These are phyloP conservation scores for Buxus sempervirens DNA, from an alignment of 164 flowering plant genomes.

Conservation along the genomic window DNA sequence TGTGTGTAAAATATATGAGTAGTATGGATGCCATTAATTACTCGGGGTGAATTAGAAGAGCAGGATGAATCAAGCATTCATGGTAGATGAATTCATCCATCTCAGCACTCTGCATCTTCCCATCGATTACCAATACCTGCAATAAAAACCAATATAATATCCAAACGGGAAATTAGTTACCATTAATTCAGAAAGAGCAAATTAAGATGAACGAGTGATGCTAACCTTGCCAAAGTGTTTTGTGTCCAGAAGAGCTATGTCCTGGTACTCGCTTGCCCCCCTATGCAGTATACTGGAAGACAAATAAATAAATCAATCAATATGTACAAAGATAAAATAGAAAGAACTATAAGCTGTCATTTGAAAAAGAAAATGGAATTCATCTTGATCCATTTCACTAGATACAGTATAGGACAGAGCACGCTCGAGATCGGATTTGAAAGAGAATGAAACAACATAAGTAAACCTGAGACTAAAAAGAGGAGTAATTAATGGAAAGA, in stretches of 20 bases:
- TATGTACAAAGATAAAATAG: background rate
- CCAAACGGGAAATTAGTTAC: background rate
- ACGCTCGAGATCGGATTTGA: no score
- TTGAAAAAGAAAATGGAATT: no score
- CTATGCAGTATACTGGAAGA: constrained; percentile 46
- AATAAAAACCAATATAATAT: background rate
- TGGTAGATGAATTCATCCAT: constrained; percentile 79
- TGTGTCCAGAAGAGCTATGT: constrained; percentile 78
- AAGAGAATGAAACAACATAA: no score
- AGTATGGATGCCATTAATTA: constrained; percentile 12
- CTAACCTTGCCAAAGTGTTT: constrained; percentile 79
- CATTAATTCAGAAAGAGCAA: background rate
- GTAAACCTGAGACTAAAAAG: no score
- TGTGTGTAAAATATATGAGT: no score
- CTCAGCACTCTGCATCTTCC: constrained; percentile 94
- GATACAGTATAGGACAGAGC: no score
- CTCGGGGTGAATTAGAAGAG: constrained; percentile 72
- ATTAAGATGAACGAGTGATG: background rate
- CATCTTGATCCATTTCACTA: no score
- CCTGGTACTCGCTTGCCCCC: constrained; percentile 64
- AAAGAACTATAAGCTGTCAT: background rate
- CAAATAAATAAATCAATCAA: background rate
- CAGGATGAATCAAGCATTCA: constrained; percentile 80
- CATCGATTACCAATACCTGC: constrained; percentile 80
- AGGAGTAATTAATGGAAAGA: background rate